Percentiles rank a stretch among this genome's conserved stretches.
phyloP scores from a whole-genome alignment of 208 protist species.

The Leishmania amazonensis region DNA sequence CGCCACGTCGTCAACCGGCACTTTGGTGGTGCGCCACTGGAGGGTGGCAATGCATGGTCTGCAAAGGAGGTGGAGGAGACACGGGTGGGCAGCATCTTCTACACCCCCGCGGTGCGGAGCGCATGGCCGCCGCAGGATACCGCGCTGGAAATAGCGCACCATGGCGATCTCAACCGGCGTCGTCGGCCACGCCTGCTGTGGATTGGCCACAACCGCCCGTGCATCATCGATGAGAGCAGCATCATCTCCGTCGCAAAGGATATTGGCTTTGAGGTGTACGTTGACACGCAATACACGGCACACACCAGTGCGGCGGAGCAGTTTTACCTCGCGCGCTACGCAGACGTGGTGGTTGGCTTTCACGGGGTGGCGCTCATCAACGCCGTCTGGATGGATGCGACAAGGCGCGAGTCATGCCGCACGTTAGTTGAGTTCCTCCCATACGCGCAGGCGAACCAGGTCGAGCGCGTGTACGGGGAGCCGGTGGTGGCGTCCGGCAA shows the following conservation, averaged over 20 bases:
- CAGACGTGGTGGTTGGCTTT: slow-evolving; percentile 51
- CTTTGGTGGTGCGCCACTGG: slow-evolving; percentile 27
- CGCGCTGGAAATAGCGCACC: slow-evolving; percentile 2
- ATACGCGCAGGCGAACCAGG: slow-evolving; percentile 28
- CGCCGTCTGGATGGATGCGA: slow-evolving; percentile 51
- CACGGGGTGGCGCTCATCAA: slow-evolving; percentile 43
- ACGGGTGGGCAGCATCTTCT: slow-evolving; percentile 8
- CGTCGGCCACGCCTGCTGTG: slow-evolving; percentile 37
- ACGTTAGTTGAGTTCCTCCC: slow-evolving; percentile 47
- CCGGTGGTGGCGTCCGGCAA: slow-evolving; percentile 22
- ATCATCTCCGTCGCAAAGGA: slow-evolving; percentile 30
- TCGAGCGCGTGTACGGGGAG: slow-evolving; percentile 26
- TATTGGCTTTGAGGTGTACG: slow-evolving; percentile 48
- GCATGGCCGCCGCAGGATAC: slow-evolving; percentile 12
- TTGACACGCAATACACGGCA: slow-evolving; percentile 22
- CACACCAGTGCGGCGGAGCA: slow-evolving; percentile 32
- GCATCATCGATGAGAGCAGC: slow-evolving; percentile 26
- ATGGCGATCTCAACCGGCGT: background rate
- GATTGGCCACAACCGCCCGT: slow-evolving; percentile 27
- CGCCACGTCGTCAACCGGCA: slow-evolving; percentile 19
- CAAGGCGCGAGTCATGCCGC: slow-evolving; percentile 22
- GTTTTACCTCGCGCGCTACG: slow-evolving; percentile 47
- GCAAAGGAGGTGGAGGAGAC: background rate
- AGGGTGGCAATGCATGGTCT: background rate
- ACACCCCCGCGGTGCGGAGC: slow-evolving; percentile 3